Percentiles rank a stretch among this genome's conserved stretches.
These are phyloP conservation scores for Stephania cephalantha DNA, from an alignment of 164 flowering plant species.

Conservation along the genomic window DNA sequence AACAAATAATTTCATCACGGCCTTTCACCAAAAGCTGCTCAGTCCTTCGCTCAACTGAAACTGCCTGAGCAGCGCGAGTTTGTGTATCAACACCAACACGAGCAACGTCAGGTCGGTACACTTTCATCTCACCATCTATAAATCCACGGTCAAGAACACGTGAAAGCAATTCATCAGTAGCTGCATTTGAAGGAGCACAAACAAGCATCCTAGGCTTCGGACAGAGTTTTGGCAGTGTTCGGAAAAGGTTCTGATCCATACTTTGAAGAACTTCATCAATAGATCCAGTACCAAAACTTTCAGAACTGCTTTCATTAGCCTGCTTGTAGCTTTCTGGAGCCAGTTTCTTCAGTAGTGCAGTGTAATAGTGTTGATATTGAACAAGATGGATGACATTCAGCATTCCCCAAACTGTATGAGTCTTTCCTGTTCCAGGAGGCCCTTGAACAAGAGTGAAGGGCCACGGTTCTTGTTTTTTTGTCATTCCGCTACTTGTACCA, in stretches of 20 bases:
- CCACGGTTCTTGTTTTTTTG: conserved; percentile 97
- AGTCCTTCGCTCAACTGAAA: conserved; percentile 96
- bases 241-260: conserved; percentile 90
- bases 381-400: conserved; percentile 95
- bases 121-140: conserved; percentile 97
- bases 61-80: conserved; percentile 96
- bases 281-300: conserved; percentile 53
- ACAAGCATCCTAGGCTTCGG: conserved; percentile 98
- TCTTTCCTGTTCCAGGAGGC: conserved; percentile 98
- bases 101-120: conserved; percentile 93
- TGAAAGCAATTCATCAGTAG: conserved; percentile 89
- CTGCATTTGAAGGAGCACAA: conserved; percentile 99
- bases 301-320: conserved; percentile 50
- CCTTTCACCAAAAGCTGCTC: conserved; percentile 69
- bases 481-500: conserved; percentile 61
- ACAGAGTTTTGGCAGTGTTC: conserved; percentile 86
- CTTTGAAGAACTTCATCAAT: conserved; percentile 90
- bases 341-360: conserved; percentile 78
- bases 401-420: conserved; percentile 99
- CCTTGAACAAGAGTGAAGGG: conserved; percentile 98
- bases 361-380: conserved; percentile 91
- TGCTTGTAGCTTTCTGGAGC: conserved; percentile 94
- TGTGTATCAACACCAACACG: conserved; percentile 96
- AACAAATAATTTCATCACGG: conserved; percentile 63
- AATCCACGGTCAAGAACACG: conserved; percentile 99